Percentiles rank a stretch among this genome's conserved stretches.
Evolutionary conservation across 495 filamentous ascomycete species (phyloP).

Genomic region (Trichoderma virens): DNA sequence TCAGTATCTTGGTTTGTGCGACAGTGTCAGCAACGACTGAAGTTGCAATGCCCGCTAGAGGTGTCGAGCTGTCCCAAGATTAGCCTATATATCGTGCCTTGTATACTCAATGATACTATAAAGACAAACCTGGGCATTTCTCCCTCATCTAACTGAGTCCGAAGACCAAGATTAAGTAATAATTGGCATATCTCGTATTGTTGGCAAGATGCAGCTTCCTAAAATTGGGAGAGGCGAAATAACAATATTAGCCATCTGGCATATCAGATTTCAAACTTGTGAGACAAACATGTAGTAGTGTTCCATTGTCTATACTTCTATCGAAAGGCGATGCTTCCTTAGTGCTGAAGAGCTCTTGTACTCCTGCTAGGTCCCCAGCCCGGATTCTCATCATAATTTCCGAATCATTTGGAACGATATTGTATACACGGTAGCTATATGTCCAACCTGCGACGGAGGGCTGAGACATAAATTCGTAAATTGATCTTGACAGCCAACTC

Average conservation of each 20-base stretch:
- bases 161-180: background rate
- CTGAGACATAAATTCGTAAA: background rate
- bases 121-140: background rate
- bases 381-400: background rate
- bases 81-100: no score
- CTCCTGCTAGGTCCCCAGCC: background rate
- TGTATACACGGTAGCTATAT: background rate
- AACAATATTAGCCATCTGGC: no score
- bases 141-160: background rate
- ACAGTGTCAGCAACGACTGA: no score
- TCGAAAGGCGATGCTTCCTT: background rate
- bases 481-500: background rate
- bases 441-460: background rate
- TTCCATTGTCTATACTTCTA: background rate
- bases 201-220: background rate
- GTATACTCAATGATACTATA: background rate
- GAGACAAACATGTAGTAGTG: background rate
- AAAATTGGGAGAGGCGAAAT: no score
- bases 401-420: background rate
- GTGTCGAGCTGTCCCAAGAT: no score
- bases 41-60: no score
- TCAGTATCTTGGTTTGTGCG: no score
- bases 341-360: background rate
- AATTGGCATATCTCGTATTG: background rate
- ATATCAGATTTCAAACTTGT: no score